phyloP scores from a whole-genome alignment of 768 basidiomycete genomes.

The Naganishia friedmannii region DNA sequence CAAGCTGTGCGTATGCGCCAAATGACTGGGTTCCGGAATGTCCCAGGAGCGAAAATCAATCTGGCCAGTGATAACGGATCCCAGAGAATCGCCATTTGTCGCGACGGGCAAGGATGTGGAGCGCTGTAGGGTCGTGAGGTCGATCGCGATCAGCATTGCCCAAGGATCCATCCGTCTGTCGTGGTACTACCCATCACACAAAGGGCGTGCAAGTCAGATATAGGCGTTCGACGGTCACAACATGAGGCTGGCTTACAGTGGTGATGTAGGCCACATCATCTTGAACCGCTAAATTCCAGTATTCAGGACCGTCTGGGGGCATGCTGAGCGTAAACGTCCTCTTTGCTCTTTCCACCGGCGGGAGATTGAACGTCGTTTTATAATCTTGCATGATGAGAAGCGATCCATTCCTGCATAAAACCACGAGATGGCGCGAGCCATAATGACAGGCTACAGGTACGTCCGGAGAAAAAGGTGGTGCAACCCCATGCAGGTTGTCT shows the following conservation, averaged over 20 bases:
- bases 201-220: not conserved
- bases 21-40: not conserved
- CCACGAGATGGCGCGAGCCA: not conserved
- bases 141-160: not conserved
- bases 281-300: constrained; percentile 11
- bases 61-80: not conserved
- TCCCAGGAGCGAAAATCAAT: constrained; percentile 10
- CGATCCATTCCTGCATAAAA: constrained; percentile 15
- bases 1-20: constrained; percentile 5
- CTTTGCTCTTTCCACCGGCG: not conserved
- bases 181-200: not conserved
- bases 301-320: constrained; percentile 8
- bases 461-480: not conserved
- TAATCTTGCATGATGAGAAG: constrained; percentile 12
- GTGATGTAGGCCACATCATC: constrained; percentile 10
- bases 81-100: too few relatives aligned
- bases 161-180: constrained; percentile 1
- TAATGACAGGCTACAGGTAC: constrained; percentile 20
- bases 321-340: not conserved
- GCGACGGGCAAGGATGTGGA: not conserved
- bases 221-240: not conserved
- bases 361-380: constrained; percentile 1
- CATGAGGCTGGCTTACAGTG: not conserved
- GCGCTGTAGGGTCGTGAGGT: not conserved
- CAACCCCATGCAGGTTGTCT: not conserved